Percentiles rank a stretch among this genome's conserved stretches.
Evolutionary conservation across 2,329 filamentous ascomycete species (phyloP).

Genomic region (Fusarium setosum): DNA sequence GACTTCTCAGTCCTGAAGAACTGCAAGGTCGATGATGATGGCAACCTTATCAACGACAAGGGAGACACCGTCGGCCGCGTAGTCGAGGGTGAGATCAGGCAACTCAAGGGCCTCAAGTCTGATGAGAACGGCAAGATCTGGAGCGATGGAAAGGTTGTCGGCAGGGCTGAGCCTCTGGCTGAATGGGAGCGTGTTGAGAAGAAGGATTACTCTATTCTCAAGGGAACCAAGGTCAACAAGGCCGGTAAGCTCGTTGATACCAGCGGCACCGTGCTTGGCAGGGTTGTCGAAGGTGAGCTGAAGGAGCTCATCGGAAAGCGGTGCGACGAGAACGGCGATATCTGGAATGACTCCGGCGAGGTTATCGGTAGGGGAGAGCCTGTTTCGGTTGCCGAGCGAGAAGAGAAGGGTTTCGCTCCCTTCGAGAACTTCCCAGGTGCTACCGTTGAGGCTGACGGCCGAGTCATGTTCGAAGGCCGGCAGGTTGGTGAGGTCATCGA

Average conservation of each 20-base stretch:
- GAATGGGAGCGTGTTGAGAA: slow-evolving; percentile 60
- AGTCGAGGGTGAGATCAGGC: slow-evolving; percentile 69
- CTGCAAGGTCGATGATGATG: slow-evolving; percentile 56
- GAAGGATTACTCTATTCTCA: slow-evolving; percentile 57
- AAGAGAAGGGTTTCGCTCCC: slow-evolving; percentile 61
- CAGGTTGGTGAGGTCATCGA: slow-evolving; percentile 71
- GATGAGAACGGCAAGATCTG: slow-evolving; percentile 76
- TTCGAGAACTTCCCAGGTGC: slow-evolving; percentile 70
- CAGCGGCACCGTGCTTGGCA: slow-evolving; percentile 67
- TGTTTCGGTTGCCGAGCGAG: slow-evolving; percentile 62
- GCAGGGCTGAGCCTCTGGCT: slow-evolving; percentile 72
- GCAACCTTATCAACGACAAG: slow-evolving; percentile 65
- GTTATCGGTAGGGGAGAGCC: slow-evolving; percentile 75
- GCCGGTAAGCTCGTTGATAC: slow-evolving; percentile 67
- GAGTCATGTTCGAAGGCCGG: slow-evolving; percentile 61
- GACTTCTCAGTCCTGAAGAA: slow-evolving; percentile 33
- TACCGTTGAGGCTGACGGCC: slow-evolving; percentile 63
- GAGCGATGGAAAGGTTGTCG: slow-evolving; percentile 74
- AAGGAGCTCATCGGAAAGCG: slow-evolving; percentile 73
- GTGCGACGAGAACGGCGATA: slow-evolving; percentile 73
- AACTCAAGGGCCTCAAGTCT: slow-evolving; percentile 74
- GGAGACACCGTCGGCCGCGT: slow-evolving; percentile 70
- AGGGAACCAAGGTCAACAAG: slow-evolving; percentile 69
- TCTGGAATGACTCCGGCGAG: slow-evolving; percentile 78
- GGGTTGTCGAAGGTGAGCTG: slow-evolving; percentile 71